Base-by-base conservation (phyloP, 495 filamentous ascomycete genomes). In the Thozetella sp. region DNA sequence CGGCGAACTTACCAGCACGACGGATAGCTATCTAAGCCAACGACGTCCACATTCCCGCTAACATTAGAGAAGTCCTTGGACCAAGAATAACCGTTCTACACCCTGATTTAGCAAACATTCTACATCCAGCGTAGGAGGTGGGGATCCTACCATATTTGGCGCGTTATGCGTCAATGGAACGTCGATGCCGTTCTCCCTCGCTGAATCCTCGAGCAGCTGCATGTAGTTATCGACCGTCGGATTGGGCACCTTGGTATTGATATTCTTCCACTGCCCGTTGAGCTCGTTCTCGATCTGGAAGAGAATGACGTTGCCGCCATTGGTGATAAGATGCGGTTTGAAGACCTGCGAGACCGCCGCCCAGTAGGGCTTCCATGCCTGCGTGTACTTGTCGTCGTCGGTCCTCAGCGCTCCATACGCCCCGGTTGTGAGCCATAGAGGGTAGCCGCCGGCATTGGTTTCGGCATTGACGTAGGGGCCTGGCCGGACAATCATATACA, bases 281-380 rank as follows among this genome's bases (percentile, higher is more conserved):
- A 85, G 83, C 61, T 88, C 86, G 60, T 88, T 87, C 62, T 88
- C 86, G 48, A 86, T 80, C 62, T 88, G 86, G 64, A 81, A 84
- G 26, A 78, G 60, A 19, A 87, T 68, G 3, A 81, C 72, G 56
- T 83, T 83, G 9, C 83, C 77, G 2, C 84, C 86, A 57, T 85
- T 76, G 0, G 81, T 83, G n/a, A 88, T 75, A 51, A 84, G 78
- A 58, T 86, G 77, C 24, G 74, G 66, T 55, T 74, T 78, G 2
- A 82, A 76, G 11, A 83, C 76, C 57, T 81, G 59, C 1, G 80
- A 77, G 52, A 82, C 75, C 22, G 78, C 67, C 2, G 73, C 72
- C 57, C 81, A 79, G 56, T 85, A 87, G 20, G 83, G 75, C 22
- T 68, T 73, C 68, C 77, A 81, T 54, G 85, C 85, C 15, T 75